Evolutionary conservation across 768 basidiomycete species (phyloP), one percentile per base, ranked within the genome.

Genomic region (Termitomyces sp.): DNA sequence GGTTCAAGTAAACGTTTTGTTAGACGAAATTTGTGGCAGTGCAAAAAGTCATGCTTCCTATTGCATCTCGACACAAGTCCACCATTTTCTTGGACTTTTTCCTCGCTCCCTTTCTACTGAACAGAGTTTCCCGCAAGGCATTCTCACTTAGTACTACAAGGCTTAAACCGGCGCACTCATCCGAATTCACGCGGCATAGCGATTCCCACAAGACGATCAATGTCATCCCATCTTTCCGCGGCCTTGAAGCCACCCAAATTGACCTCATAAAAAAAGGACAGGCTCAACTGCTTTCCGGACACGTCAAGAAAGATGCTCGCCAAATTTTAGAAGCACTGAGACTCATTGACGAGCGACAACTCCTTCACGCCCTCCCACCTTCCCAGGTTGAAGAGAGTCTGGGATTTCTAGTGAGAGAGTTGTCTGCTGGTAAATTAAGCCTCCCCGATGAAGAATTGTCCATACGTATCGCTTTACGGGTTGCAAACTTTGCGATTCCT

Each of bases 391-490:
- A 71, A 63, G 61, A 63, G 61, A 59, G 79, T 59, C 79, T 80
- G 5, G 64, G 65, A 41, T 58, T 74, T 37, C 62, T 82, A 48
- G 63, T 63, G 1, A 5, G 52, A 55, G 72, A 61, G 66, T 69
- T 67, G 63, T 39, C 44, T 43, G 55, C 61, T 39, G 53, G 58
- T 9, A 48, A 49, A 42, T 70, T 73, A 68, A 64, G 71, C 37
- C 63, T 69, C 12, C 54, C 58, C 22, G 63, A 74, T 22, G 66
- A 63, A 59, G 63, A 64, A 22, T 61, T 67, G 3, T 67, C 79
- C 5, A 74, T 79, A 60, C 72, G 78, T 53, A 77, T 88, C 48
- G 81, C 83, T 6, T 50, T 87, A 22, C 65, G 72, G 37, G 72
- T 79, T 7, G 83, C 86, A 0, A 72, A 14, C 5, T 58, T 29